Percentiles rank a stretch among this genome's conserved stretches.
These are phyloP conservation scores for Bathelium albidoporum DNA, from an alignment of 495 filamentous ascomycete species.

Conservation along the genomic window DNA sequence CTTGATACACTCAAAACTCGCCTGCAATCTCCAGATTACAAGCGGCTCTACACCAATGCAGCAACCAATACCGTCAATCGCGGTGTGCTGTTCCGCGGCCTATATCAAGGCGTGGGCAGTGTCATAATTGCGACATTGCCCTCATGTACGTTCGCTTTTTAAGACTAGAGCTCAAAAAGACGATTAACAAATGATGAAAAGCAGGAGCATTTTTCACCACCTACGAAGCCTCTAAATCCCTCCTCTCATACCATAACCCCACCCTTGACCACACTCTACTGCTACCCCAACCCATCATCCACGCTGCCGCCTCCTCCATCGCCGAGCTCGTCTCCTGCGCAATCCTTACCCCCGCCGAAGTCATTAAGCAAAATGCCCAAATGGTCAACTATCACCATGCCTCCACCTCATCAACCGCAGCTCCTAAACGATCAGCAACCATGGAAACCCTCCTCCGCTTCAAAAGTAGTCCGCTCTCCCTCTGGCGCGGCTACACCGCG, in stretches of 20 bases:
- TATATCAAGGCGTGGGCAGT: constrained; percentile 85
- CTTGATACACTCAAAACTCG: constrained; percentile 81
- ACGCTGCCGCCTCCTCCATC: constrained; percentile 58
- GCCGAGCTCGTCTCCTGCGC: constrained; percentile 75
- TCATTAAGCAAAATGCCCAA: constrained; percentile 90
- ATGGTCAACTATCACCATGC: constrained; percentile 35
- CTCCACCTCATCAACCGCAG: constrained; percentile 5
- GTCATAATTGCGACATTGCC: constrained; percentile 82
- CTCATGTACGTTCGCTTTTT: constrained; percentile 44
- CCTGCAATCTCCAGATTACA: constrained; percentile 66
- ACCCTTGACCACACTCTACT: constrained; percentile 26
- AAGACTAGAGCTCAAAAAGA: background rate
- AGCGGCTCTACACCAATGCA: constrained; percentile 47
- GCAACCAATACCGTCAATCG: constrained; percentile 43
- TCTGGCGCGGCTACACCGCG: constrained; percentile 74
- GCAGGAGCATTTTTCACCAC: constrained; percentile 85
- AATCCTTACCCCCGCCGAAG: constrained; percentile 81
- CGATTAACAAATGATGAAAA: constrained; percentile 26
- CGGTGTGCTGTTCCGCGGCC: constrained; percentile 52
- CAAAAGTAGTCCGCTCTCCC: constrained; percentile 42
- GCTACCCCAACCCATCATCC: constrained; percentile 53
- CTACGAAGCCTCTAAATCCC: constrained; percentile 64
- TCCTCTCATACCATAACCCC: constrained; percentile 39
- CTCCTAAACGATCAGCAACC: constrained; percentile 36
- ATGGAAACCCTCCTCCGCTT: constrained; percentile 46